Base-by-base conservation (phyloP, 345 rosid species). In the Passiflora organensis region DNA sequence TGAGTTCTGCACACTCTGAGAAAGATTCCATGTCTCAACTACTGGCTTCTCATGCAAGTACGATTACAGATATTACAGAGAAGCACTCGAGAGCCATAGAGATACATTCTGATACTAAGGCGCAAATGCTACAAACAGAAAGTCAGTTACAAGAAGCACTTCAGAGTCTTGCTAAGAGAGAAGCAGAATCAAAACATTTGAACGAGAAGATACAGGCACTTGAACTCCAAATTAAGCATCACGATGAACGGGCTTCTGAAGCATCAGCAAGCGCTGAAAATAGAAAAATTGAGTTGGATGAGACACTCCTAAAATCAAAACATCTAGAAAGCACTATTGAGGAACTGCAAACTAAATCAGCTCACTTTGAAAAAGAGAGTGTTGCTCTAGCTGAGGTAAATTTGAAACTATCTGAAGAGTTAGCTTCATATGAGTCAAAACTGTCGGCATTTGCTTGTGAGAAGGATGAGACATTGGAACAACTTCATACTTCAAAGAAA, bases 361-460 rank as follows among this genome's bases (percentile, higher is more conserved):
- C 65, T 19, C 77, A 70, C 60, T 84, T 78, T 37, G 88, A 87
- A 58, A 85, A 75, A 65, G 95, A 83, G 68, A 85, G 76, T 36
- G 87, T 73, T 53, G 95, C 71, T 24, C 69, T 94, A 58, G 93
- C 96, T 1, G 89, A 75, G 75, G 78, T 80, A 56, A 94, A 94
- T 75, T 60, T 89, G 72, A 83, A 74, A 72, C 80, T 89, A 57
- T 76, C 81, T 50, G 73, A 82, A 72, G 90, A 89, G 65, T 68
- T 89, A 50, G 90, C 96, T 17, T 63, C 46, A 17, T 65, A 80
- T 51, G 89, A 84, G 67, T 70, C 85, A 42, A 81, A 80, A 56
- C 65, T 85, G 17, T 79, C 87, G 15, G 64, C 76, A 49, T 43
- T 68, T 28, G 60, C 68, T 38, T 65, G 69, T 15, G 89, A 83